phyloP scores from a whole-genome alignment of 2,329 filamentous ascomycete species.

The Acrocalymma vagum region DNA sequence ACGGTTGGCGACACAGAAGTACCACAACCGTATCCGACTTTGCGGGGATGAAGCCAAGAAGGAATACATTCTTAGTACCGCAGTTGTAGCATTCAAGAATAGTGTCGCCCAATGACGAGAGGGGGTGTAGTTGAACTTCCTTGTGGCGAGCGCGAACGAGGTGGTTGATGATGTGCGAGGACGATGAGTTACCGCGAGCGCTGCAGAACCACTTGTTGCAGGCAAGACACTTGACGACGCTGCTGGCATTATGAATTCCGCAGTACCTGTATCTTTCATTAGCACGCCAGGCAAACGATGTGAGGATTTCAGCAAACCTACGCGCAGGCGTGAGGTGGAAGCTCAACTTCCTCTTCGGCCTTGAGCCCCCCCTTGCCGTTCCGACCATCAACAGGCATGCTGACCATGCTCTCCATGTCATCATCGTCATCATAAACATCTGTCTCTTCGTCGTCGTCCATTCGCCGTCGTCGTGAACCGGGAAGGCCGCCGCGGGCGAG shows the following conservation, averaged over 20 bases:
- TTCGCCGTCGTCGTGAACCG: constrained; percentile 67
- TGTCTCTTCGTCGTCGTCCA: constrained; percentile 90
- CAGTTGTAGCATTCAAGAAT: constrained; percentile 99
- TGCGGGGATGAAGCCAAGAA: constrained; percentile 96
- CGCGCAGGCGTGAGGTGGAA: constrained; percentile 95
- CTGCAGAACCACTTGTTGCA: constrained; percentile 99
- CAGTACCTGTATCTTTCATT: constrained; percentile 75
- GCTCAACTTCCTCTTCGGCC: constrained; percentile 80
- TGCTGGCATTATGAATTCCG: constrained; percentile 94
- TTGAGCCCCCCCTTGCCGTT: constrained; percentile 64
- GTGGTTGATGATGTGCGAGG: constrained; percentile 98
- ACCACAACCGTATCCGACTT: constrained; percentile 99
- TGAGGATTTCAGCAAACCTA: too few species aligned
- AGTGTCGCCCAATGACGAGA: constrained; percentile 92
- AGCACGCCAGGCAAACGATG: not conserved
- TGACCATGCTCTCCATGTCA: constrained; percentile 74
- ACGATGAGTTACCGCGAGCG: constrained; percentile 93
- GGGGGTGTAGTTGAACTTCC: constrained; percentile 95
- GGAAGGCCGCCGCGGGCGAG: constrained; percentile 67
- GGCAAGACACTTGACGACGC: constrained; percentile 93
- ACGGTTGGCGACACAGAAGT: constrained; percentile 93
- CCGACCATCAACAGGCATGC: constrained; percentile 79
- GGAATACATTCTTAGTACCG: constrained; percentile 98
- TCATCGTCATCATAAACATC: constrained; percentile 87
- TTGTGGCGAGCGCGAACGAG: constrained; percentile 97